Percentiles rank a stretch among this genome's conserved stretches.
Conservation (phyloP, 805 yeast species). For the Saccharomyces paradoxus region DNA sequence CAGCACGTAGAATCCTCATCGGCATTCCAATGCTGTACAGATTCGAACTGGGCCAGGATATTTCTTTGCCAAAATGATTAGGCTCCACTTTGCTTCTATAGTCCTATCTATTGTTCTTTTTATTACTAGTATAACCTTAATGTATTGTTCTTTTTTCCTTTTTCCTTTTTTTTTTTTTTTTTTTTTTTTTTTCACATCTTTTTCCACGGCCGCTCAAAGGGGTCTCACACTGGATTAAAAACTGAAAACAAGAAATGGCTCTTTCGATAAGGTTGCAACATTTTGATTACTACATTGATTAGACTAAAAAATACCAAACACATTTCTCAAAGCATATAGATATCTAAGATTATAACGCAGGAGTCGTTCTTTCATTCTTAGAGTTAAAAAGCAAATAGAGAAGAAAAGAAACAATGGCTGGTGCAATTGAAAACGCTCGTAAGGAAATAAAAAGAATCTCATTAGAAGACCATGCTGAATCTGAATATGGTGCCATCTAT, state of each 20-base stretch:
- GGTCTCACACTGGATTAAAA: neutral
- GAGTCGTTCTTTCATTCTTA: neutral
- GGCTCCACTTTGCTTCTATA: neutral
- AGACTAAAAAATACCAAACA: neutral
- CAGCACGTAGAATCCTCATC: neutral
- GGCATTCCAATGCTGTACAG: neutral
- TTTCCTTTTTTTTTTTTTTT: neutral
- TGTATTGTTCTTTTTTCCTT: neutral
- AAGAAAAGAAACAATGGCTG: slow-evolving; percentile 50
- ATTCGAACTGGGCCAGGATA: neutral
- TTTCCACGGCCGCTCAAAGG: neutral
- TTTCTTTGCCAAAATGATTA: neutral
- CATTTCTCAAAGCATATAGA: neutral
- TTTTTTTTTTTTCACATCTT: neutral
- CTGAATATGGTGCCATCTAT: slow-evolving; percentile 79
- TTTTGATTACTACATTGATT: neutral
- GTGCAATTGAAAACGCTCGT: slow-evolving; percentile 95
- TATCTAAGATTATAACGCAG: neutral
- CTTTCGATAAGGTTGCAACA: neutral
- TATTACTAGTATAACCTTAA: neutral
- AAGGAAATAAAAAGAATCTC: slow-evolving; percentile 83
- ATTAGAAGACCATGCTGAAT: slow-evolving; percentile 64
- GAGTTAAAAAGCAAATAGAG: neutral
- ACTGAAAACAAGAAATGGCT: neutral
- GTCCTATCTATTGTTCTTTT: neutral